Evolutionary conservation across 1,139 yeast species (phyloP), one percentile per base, ranked within the genome.

Genomic region (Candida tunisiensis): DNA sequence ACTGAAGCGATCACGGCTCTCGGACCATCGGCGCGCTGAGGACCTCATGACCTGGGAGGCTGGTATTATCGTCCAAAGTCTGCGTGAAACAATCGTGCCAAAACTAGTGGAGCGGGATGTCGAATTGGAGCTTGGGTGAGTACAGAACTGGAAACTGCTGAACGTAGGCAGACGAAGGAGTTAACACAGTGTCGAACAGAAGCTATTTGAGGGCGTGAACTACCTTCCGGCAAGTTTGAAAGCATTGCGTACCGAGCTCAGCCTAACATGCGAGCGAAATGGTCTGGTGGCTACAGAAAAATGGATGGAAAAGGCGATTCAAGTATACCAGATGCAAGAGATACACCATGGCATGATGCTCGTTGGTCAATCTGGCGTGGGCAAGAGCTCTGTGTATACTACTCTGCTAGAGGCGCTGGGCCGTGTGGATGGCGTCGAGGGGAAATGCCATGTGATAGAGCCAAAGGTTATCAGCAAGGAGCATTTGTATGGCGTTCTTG

Each of bases 291-390:
- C 48, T 4, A 39, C 62, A 3, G 53, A 53, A 0, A 37, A 40
- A 1, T 78, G 78, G 69, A 21, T 64, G 1, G 48, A 50, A 2
- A 83, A 82, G 40, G 65, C 72, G 1, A 24, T 60, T 1, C 93
- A 83, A 40, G 50, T 85, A 3, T 57, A 57, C 37, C 69, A 74
- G 26, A 61, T 79, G 16, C 78, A 69, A 34, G 53, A 55, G n/a
- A 58, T 69, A 1, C 78, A 77, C 39, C 82, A 75, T 37, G 95
- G 95, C 14, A 55, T 80, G 5, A 83, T 88, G 62, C 45, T 85
- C 6, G 78, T 79, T 4, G 96, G 98, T 0, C 53, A 53, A 2
- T 51, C 94, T 0, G 92, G 91, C 0, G 49, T 69, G 2, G 95
- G 96, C 1, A 88, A 88, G 41, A 53, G 85, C 0, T 39, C 65